Base-by-base conservation (phyloP, 129 eudicot genomes). In the Erigeron canadensis region DNA sequence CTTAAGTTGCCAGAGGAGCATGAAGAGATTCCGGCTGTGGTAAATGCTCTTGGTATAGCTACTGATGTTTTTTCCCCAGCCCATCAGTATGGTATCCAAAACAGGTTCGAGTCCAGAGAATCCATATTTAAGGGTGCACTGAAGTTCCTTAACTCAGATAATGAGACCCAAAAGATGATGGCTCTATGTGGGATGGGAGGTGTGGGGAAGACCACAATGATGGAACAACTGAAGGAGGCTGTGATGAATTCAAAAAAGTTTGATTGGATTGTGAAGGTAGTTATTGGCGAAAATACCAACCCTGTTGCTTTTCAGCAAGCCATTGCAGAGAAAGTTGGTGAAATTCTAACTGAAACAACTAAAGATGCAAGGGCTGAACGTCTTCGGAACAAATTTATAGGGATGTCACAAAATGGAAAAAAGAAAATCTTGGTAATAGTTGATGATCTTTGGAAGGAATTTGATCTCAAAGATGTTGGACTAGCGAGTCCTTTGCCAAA, bases 141-240 rank as follows among this genome's bases (percentile, higher is more conserved):
- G 19, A 10, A 54, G 17, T 21, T 43, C 64, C 74, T 69, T 17
- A 11, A 54, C 7, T 9, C 63, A 38, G 10, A 54, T 38, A 10
- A 55, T 7, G 50, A 54, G 6, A 38, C 17, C 6, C 60, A 69
- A 17, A 69, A 16, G 74, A 69, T 69, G 4, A 69, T 69, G 4
- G 74, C 74, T 38, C 10, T 69, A 11, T 53, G 63, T 16, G 74
- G 74, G 63, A 69, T 69, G 74, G 63, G 50, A 0, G 74, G 74
- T 16, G 51, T 69, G 9, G 74, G 74, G 19, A 69, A 69, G 74
- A 69, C 74, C n/a, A n/a, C n/a, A n/a, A n/a, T n/a, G n/a, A n/a
- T n/a, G n/a, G n/a, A n/a, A n/a, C n/a, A n/a, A n/a, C 74, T 69
- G 3, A 69, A 54, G 50, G 39, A 69, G 50, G 38, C 10, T 9